These are phyloP conservation scores for Microdochium bolleyi DNA, from an alignment of 2,329 filamentous ascomycete species.

Conservation along the genomic window DNA sequence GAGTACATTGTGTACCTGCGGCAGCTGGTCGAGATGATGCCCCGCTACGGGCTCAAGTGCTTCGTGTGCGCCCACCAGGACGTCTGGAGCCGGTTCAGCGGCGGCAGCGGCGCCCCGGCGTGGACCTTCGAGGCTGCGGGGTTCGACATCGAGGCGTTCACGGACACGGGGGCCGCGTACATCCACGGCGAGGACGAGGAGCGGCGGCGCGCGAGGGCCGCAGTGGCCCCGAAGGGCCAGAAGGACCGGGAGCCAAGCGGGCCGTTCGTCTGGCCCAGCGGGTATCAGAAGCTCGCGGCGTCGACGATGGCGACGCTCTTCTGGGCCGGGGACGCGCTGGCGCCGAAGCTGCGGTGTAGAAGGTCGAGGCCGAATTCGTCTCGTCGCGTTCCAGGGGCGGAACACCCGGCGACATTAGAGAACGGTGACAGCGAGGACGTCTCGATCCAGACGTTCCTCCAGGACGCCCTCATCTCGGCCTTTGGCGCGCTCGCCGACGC, in stretches of 20 bases:
- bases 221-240: neutral
- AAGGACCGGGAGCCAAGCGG: constrained; percentile 24
- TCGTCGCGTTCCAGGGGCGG: neutral
- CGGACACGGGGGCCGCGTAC: constrained; percentile 19
- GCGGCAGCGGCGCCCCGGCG: constrained; percentile 30
- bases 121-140: constrained; percentile 33
- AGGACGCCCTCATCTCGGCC: constrained; percentile 23
- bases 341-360: constrained; percentile 10
- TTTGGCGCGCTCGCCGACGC: constrained; percentile 25
- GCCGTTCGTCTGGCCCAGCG: constrained; percentile 27
- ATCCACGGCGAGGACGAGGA: constrained; percentile 25
- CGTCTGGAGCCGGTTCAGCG: constrained; percentile 32
- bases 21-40: constrained; percentile 26
- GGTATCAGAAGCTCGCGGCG: constrained; percentile 27
- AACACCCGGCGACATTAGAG: neutral
- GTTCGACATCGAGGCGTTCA: constrained; percentile 27
- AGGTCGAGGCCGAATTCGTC: constrained; percentile 2
- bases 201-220: constrained; percentile 12
- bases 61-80: constrained; percentile 35
- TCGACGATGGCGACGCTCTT: constrained; percentile 19
- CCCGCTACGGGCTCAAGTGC: constrained; percentile 27
- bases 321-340: constrained; percentile 17
- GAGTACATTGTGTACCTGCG: constrained; percentile 30
- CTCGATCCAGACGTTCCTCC: constrained; percentile 20
- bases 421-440: constrained; percentile 3